A percentile compares a stretch with the other conserved stretches of the same genome.
These are phyloP conservation scores for Lyophyllum atratum DNA, from an alignment of 768 basidiomycete species.

Conservation along the genomic window DNA sequence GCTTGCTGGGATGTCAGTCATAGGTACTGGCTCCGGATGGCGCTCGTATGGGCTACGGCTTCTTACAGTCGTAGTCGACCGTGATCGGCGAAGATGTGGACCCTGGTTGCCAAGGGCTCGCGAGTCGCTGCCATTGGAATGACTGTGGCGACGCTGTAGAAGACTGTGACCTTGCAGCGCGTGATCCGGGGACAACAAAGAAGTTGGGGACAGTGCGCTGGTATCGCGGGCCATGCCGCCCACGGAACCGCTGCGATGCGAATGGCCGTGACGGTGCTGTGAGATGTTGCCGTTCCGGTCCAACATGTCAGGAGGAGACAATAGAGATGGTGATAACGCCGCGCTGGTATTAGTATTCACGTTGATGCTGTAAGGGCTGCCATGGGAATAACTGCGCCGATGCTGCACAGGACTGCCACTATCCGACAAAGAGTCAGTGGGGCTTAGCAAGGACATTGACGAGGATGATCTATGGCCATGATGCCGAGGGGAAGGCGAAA, in stretches of 20 bases:
- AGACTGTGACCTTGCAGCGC: not conserved
- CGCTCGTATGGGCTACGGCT: conserved; percentile 15
- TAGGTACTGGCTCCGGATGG: not conserved
- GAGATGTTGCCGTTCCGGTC: not conserved
- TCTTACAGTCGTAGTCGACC: conserved; percentile 5
- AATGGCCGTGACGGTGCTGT: not conserved
- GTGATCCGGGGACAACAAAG: not conserved
- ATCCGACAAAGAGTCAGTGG: not conserved
- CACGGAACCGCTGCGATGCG: not conserved
- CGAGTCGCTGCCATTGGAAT: not conserved
- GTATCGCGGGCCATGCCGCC: not conserved
- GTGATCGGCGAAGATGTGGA: conserved; percentile 7
- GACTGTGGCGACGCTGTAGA: conserved; percentile 18
- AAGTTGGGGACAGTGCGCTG: not conserved
- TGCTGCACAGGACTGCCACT: not conserved
- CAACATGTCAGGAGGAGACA: not conserved
- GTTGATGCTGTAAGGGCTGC: not conserved
- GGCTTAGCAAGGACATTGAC: not conserved
- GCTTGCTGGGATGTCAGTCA: not conserved
- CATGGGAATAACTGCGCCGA: conserved; percentile 12
- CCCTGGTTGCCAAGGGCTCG: not conserved
- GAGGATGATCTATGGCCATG: not conserved
- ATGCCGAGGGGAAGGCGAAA: not conserved
- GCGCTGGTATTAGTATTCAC: not conserved
- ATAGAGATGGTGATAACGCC: not conserved